Evolutionary conservation across 495 filamentous ascomycete species (phyloP).

Genomic region (Apodospora peruviana): DNA sequence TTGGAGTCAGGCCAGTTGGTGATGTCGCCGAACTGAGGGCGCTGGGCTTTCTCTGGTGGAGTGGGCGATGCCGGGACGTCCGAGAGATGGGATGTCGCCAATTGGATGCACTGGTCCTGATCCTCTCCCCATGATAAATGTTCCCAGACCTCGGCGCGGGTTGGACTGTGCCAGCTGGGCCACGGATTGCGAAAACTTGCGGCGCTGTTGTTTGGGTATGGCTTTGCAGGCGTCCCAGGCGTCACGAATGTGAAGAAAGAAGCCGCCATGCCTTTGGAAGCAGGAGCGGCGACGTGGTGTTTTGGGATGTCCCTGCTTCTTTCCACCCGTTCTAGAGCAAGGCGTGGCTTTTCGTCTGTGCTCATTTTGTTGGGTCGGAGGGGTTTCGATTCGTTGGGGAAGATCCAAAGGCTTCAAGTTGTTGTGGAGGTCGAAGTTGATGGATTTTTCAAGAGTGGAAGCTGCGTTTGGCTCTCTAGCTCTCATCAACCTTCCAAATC

Average conservation of each 20-base stretch:
- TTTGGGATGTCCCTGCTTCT: background rate
- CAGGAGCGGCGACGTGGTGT: background rate
- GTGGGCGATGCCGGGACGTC: background rate
- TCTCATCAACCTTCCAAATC: too few relatives aligned
- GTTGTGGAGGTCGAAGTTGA: too few relatives aligned
- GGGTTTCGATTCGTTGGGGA: too few relatives aligned
- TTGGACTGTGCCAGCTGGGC: conserved; percentile 39
- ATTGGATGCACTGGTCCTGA: conserved; percentile 12
- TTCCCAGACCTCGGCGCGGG: conserved; percentile 19
- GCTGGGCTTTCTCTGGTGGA: background rate
- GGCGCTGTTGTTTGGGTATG: background rate
- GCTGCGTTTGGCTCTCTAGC: too few relatives aligned
- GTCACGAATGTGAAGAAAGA: conserved; percentile 14
- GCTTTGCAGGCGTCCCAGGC: too few relatives aligned
- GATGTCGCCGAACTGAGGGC: conserved; percentile 11
- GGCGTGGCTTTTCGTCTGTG: background rate
- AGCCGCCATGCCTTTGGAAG: background rate
- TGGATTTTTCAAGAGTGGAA: too few relatives aligned
- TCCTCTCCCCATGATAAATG: conserved; percentile 22
- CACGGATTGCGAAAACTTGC: conserved; percentile 48
- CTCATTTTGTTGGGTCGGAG: too few relatives aligned
- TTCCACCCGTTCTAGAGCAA: background rate
- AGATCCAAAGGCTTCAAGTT: too few relatives aligned
- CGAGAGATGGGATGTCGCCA: conserved; percentile 16
- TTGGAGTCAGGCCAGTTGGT: conserved; percentile 12